Conservation (phyloP, 208 protist genomes). For the Porcisia deanei region DNA sequence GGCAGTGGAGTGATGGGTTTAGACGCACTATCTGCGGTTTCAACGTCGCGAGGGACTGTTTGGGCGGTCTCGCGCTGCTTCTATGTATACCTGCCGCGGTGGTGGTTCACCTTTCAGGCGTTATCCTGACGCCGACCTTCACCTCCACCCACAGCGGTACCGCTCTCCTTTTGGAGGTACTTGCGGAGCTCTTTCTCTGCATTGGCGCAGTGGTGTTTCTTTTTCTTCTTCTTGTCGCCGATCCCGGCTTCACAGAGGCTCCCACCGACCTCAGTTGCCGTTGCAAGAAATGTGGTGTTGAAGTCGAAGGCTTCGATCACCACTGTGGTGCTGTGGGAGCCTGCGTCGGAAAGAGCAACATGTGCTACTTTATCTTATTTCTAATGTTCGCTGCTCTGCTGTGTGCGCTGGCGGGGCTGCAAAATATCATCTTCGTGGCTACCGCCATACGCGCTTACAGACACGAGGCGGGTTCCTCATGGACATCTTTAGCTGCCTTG, state of each 20-base stretch:
- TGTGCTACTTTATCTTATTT: slow-evolving; percentile 77
- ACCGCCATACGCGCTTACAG: not conserved
- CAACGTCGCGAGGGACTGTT: slow-evolving; percentile 32
- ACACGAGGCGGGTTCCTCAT: not conserved
- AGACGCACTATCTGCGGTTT: slow-evolving; percentile 21
- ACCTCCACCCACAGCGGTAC: not conserved
- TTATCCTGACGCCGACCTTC: slow-evolving; percentile 15
- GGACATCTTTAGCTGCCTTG: not conserved
- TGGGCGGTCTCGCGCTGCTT: slow-evolving; percentile 26
- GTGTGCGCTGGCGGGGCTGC: slow-evolving; percentile 3
- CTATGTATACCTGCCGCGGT: slow-evolving; percentile 19
- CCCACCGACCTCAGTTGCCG: slow-evolving; percentile 29
- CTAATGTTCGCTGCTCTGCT: slow-evolving; percentile 27
- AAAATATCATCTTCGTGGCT: not conserved
- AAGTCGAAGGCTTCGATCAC: slow-evolving; percentile 80
- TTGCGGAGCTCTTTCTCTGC: slow-evolving; percentile 22
- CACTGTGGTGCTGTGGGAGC: slow-evolving; percentile 73
- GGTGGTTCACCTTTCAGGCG: slow-evolving; percentile 13
- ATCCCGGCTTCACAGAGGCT: slow-evolving; percentile 50
- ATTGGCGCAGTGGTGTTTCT: not conserved
- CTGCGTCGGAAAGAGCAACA: slow-evolving; percentile 76
- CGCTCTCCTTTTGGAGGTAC: slow-evolving; percentile 7
- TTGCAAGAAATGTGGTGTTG: slow-evolving; percentile 49
- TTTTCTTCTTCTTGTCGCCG: slow-evolving; percentile 36
- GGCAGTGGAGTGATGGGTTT: not conserved